phyloP scores from a whole-genome alignment of 176 grass and related monocot species.

The Cocos nucifera region DNA sequence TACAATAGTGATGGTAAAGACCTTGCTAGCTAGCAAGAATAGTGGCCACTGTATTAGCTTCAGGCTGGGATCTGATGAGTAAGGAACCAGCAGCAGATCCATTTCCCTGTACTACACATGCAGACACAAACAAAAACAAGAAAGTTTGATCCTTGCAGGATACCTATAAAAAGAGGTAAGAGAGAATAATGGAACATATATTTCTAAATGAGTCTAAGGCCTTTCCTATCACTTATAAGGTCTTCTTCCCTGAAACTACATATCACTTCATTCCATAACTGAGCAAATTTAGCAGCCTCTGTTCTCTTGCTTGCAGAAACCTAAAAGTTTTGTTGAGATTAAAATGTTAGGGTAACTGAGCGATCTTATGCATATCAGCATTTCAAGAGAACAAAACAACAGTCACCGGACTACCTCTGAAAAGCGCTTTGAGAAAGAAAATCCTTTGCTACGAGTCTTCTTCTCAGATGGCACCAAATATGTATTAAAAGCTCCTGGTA shows the following conservation, averaged over 20 bases:
- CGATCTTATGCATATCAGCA: too few relatives aligned
- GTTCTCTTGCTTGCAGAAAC: conserved; percentile 95
- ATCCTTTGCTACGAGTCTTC: conserved; percentile 47
- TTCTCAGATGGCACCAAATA: conserved; percentile 79
- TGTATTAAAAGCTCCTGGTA: conserved; percentile 94
- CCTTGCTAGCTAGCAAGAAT: conserved; percentile 98
- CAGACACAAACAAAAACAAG: conserved; percentile 1
- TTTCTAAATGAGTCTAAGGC: conserved; percentile 15
- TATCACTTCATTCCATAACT: conserved; percentile 97
- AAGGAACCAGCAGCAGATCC: conserved; percentile 92
- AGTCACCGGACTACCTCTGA: conserved; percentile 48
- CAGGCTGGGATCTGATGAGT: conserved; percentile 86
- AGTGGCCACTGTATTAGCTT: conserved; percentile 96
- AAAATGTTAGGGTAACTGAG: too few relatives aligned
- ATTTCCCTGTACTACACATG: conserved; percentile 53
- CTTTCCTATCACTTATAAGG: conserved; percentile 91
- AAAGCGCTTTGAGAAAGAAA: conserved; percentile 77
- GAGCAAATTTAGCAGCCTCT: conserved; percentile 97
- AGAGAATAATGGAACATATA: too few relatives aligned
- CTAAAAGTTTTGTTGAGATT: conserved; percentile 22
- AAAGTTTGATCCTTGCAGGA: too few relatives aligned
- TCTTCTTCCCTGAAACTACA: conserved; percentile 93
- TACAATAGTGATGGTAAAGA: conserved; percentile 21
- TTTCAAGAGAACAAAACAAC: too few relatives aligned
- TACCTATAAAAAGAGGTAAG: too few relatives aligned